Base-by-base conservation (phyloP, 1,139 yeast genomes). In the Cylindricascospora bacillispora region DNA sequence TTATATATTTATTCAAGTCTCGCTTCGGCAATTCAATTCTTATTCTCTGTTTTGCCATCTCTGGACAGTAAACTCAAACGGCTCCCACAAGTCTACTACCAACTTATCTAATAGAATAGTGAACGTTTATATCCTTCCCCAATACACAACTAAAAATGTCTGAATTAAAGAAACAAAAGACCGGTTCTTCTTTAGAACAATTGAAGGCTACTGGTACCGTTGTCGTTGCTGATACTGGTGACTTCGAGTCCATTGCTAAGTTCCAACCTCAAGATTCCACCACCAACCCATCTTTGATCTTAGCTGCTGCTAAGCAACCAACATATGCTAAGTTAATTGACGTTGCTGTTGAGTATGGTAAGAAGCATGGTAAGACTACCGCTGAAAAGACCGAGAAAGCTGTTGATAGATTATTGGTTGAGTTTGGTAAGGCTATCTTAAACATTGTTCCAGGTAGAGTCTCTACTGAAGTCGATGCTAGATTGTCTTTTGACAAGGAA, bases 221-320 rank as follows among this genome's bases (percentile, higher is more conserved):
- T 48, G 93, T 89, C 54, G 98, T 89, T 57, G 82, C 98, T 45
- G 98, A 89, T 67, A 86, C 97, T 41, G 98, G 98, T 68, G 98
- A 89, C 63, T 89, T 89, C 58, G 97, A 85, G 62, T 78, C 92
- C 45, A 89, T 89, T 57, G 95, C 95, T 56, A 83, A 85, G 65
- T 89, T 80, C 70, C 83, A 89, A 53, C 98, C 98, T 47, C 97
- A 89, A 68, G 98, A 89, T 63, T 95, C 98, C 45, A 89, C 98
- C 56, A 89, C 99, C 60, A 89, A 89, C 70, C 98, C 99, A 47
- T 86, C 98, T 27, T 71, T 89, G 67, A 89, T 89, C 55, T 70
- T 92, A 54, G 97, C 97, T 44, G 98, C 98, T 40, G 57, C 97
- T 39, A 82, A 80, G 63, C 82, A 85, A 67, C 63, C 89, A 33